These are phyloP conservation scores for Thymus quinquecostatus DNA, from an alignment of 257 asterid genomes.

Conservation along the genomic window DNA sequence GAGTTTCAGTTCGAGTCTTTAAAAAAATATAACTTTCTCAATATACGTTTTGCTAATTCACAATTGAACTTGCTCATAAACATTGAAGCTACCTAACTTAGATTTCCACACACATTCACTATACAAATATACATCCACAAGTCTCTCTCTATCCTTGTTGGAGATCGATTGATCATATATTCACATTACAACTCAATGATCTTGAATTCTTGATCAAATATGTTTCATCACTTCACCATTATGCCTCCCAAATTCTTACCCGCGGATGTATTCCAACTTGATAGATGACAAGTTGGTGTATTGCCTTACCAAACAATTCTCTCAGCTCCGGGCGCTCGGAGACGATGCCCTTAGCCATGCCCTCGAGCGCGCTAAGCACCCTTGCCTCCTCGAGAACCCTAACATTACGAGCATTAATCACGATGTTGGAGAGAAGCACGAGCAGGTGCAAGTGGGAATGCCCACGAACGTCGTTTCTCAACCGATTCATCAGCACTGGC, in stretches of 20 bases:
- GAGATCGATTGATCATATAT: not conserved
- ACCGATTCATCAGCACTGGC: conserved; percentile 42
- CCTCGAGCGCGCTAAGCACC: conserved; percentile 46
- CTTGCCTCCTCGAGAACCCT: conserved; percentile 52
- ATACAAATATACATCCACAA: not conserved
- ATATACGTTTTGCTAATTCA: too few relatives aligned
- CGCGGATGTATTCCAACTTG: conserved; percentile 40
- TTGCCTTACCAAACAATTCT: conserved; percentile 59
- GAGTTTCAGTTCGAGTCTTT: too few relatives aligned
- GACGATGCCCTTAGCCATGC: conserved; percentile 40
- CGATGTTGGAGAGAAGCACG: conserved; percentile 51
- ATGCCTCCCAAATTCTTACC: not conserved
- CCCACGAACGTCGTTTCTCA: conserved; percentile 35
- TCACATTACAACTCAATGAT: not conserved
- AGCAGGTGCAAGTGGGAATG: conserved; percentile 41
- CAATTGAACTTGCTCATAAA: not conserved
- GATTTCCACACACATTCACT: not conserved
- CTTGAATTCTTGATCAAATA: not conserved
- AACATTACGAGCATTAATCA: conserved; percentile 50
- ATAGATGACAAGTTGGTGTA: conserved; percentile 60
- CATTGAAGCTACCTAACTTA: not conserved
- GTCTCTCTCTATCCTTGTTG: not conserved
- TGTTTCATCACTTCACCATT: not conserved
- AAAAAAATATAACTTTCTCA: too few relatives aligned
- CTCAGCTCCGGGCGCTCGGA: conserved; percentile 46